These are phyloP conservation scores for Populus hybrid DNA, from an alignment of 441 rosid genomes.

Conservation along the genomic window DNA sequence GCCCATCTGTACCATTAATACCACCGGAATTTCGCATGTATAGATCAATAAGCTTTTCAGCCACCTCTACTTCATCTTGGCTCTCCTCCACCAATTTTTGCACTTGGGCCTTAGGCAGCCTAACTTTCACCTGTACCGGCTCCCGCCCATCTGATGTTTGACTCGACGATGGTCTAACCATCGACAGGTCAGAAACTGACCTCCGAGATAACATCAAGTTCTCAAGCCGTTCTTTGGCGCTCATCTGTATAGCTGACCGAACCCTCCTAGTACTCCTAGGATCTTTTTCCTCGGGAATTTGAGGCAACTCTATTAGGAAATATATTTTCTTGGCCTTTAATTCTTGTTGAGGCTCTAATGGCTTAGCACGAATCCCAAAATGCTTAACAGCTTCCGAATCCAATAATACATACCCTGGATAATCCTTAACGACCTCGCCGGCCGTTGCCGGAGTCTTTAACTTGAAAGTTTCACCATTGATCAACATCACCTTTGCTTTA, in stretches of 20 bases:
- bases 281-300: constrained; percentile 37
- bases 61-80: constrained; percentile 52
- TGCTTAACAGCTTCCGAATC: constrained; percentile 82
- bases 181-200: constrained; percentile 65
- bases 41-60: constrained; percentile 58
- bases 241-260: constrained; percentile 68
- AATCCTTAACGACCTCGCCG: constrained; percentile 51
- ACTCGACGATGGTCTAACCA: constrained; percentile 23
- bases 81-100: constrained; percentile 64
- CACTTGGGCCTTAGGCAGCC: constrained; percentile 63
- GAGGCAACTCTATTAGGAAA: constrained; percentile 70
- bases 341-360: constrained; percentile 47
- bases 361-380: constrained; percentile 70
- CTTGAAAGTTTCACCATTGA: constrained; percentile 71
- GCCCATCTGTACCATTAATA: background rate
- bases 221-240: constrained; percentile 80
- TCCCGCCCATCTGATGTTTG: background rate
- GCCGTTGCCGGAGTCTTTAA: constrained; percentile 68
- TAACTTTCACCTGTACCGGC: constrained; percentile 47
- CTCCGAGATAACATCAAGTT: constrained; percentile 70
- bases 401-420: constrained; percentile 64
- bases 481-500: constrained; percentile 67
- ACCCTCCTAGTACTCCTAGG: constrained; percentile 54
- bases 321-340: constrained; percentile 65
- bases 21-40: constrained; percentile 34